Evolutionary conservation across 106 monocot species (phyloP).

Genomic region (Acorus gramineus): DNA sequence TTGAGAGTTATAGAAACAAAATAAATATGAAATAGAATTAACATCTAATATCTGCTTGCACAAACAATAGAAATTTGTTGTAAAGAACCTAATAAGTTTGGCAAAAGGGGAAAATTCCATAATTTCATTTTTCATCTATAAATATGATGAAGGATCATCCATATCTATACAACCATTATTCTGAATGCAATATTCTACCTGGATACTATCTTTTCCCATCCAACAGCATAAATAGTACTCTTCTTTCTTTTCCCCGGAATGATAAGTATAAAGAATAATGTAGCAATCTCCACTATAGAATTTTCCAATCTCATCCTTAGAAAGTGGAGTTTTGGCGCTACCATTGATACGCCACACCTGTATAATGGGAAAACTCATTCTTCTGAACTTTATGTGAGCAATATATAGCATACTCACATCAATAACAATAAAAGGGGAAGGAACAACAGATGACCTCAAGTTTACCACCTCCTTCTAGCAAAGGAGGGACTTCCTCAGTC

Average conservation of each 20-base stretch:
- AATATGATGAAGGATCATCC: too few species aligned
- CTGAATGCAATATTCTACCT: constrained; percentile 29
- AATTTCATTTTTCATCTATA: too few species aligned
- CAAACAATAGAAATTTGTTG: too few species aligned
- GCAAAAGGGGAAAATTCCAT: too few species aligned
- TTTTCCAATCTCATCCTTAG: constrained; percentile 82
- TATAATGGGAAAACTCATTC: background rate
- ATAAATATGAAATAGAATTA: too few species aligned
- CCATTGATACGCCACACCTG: constrained; percentile 85
- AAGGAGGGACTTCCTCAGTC: constrained; percentile 70
- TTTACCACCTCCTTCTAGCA: constrained; percentile 75
- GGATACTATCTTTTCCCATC: constrained; percentile 82
- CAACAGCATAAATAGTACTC: constrained; percentile 85
- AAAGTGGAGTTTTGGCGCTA: constrained; percentile 67
- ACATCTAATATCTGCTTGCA: too few species aligned
- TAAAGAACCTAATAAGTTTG: too few species aligned
- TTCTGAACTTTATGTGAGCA: background rate
- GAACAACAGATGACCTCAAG: constrained; percentile 40
- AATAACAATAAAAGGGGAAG: too few species aligned
- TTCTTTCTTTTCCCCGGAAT: constrained; percentile 83
- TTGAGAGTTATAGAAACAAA: too few species aligned
- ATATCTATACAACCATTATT: too few species aligned
- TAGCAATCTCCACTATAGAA: constrained; percentile 94
- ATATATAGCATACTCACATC: too few species aligned
- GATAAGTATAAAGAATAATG: constrained; percentile 83